Base-by-base conservation (phyloP, 371 early-diverging fungal genomes). In the Mycotypha africana region DNA sequence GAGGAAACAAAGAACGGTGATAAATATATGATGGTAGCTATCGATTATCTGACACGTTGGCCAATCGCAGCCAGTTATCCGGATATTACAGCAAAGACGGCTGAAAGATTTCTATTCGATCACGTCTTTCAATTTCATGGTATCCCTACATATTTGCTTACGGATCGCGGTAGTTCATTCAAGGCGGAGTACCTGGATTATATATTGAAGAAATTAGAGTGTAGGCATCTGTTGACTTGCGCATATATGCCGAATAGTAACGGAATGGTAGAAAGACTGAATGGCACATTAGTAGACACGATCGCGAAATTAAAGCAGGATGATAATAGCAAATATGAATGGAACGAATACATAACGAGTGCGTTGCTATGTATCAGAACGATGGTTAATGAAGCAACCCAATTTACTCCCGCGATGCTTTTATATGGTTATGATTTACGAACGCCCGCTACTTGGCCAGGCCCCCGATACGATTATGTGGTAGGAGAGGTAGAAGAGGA, bases 121-220 rank as follows among this genome's bases (percentile, higher is more conserved):
- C 38, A 49, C 22, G 49, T 19, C 21, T n/a, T 4, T 12, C 47
- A 32, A n/a, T 38, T 23, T 16, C 62, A 56, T 42, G 64, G 71
- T 12, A 50, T 57, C 15, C 65, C 59, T 10, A n/a, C 23, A 2
- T 51, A 62, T 34, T 60, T 76, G 4, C n/a, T 67, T 6, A 58
- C 64, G 0, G 67, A 76, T 45, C 47, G 62, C 11, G 76, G 69
- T 16, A 32, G 57, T 1, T 62, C 65, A 26, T 72, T 61, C 22
- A 49, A 46, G 22, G 47, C 48, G 17, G 52, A 40, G 23, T 44
- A 56, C 6, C 16, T 49, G 7, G 14, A 20, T 9, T 3, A 11
- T 6, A 46, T 55, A 16, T 12, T 49, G 2, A 36, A 43, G 1
- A 30, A 43, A 5, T 19, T 56, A 9, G 26, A 39, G 2, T 1